These are phyloP conservation scores for Phytophthora ohioensis DNA, from an alignment of 352 stramenopile genomes.

Conservation along the genomic window DNA sequence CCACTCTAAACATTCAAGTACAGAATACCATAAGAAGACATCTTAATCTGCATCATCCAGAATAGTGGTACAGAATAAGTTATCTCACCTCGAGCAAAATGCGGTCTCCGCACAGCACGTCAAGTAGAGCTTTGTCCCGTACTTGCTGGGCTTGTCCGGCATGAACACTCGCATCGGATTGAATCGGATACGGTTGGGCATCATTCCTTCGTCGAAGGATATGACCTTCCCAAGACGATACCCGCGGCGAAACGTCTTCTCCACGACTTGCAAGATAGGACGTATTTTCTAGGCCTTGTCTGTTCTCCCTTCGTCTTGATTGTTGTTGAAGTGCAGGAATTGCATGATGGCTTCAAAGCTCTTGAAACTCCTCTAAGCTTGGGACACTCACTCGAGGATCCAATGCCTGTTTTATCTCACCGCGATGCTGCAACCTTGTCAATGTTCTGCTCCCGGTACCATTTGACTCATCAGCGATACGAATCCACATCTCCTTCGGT, in stretches of 20 bases:
- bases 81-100: conserved; percentile 24
- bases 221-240: conserved; percentile 26
- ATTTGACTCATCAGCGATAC: conserved; percentile 28
- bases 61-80: neutral
- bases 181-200: conserved; percentile 24
- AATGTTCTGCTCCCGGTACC: conserved; percentile 15
- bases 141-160: conserved; percentile 31
- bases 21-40: conserved; percentile 8
- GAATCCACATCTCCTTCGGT: conserved; percentile 8
- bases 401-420: neutral
- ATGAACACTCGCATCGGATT: conserved; percentile 35
- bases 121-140: conserved; percentile 40
- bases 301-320: neutral
- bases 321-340: conserved; percentile 39
- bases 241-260: conserved; percentile 31
- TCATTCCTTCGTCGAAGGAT: conserved; percentile 36
- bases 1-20: conserved; percentile 13
- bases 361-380: conserved; percentile 8
- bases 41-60: conserved; percentile 14
- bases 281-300: conserved; percentile 32
- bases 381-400: conserved; percentile 18
- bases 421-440: neutral
- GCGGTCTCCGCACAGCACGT: conserved; percentile 21
- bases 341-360: conserved; percentile 23
- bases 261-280: conserved; percentile 21